phyloP scores from a whole-genome alignment of 345 rosid genomes.

The Citrus medica region DNA sequence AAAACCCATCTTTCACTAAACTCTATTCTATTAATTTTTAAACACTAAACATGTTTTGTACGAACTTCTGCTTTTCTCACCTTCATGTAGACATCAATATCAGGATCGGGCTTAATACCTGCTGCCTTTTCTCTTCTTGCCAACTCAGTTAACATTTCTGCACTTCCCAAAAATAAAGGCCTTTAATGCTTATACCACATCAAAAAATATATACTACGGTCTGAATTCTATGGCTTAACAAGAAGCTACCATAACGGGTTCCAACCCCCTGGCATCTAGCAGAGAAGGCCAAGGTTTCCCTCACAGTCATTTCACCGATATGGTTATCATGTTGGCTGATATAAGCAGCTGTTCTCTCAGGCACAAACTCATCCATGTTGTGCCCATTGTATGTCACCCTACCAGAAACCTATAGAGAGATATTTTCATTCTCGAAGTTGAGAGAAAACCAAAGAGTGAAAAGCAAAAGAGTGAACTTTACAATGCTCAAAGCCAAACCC shows the following conservation, averaged over 20 bases:
- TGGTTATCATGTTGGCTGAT: constrained; percentile 77
- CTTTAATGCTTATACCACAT: background rate
- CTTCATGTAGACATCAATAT: constrained; percentile 77
- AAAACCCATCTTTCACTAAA: too few relatives aligned
- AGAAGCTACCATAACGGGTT: constrained; percentile 16
- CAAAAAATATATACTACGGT: background rate
- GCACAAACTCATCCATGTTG: constrained; percentile 40
- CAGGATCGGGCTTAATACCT: constrained; percentile 72
- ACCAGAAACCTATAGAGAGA: constrained; percentile 25
- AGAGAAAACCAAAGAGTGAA: too few relatives aligned
- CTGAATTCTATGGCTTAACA: background rate
- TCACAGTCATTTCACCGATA: constrained; percentile 69
- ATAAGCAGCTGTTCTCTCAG: constrained; percentile 35
- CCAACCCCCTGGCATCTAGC: constrained; percentile 81
- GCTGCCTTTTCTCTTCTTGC: constrained; percentile 73
- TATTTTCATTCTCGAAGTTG: too few relatives aligned
- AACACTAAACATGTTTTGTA: background rate
- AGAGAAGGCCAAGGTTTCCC: constrained; percentile 78
- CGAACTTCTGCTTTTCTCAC: constrained; percentile 10
- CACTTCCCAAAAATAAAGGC: background rate
- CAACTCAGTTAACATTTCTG: background rate
- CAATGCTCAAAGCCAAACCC: background rate
- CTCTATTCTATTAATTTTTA: background rate
- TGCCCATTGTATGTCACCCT: constrained; percentile 61
- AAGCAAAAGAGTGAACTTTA: too few relatives aligned